A percentile compares a stretch with the other conserved stretches of the same genome.
phyloP scores from a whole-genome alignment of 2,329 filamentous ascomycete species.

The Hymenoscyphus repandus region DNA sequence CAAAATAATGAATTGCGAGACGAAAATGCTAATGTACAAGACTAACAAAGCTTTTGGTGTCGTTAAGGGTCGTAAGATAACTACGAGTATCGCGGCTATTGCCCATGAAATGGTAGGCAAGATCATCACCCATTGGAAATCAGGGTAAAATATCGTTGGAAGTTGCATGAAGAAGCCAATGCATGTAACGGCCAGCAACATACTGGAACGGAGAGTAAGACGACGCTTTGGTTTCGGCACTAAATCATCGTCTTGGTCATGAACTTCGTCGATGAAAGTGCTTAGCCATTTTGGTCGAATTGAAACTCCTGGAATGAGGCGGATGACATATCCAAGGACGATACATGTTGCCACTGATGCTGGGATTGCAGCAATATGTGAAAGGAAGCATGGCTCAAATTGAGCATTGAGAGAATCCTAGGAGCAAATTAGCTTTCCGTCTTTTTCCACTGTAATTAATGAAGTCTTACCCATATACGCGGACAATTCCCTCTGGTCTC shows the following conservation, averaged over 20 bases:
- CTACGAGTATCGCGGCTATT: slow-evolving; percentile 18
- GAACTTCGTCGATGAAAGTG: slow-evolving; percentile 44
- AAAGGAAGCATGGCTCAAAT: slow-evolving; percentile 25
- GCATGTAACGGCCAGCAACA: slow-evolving; percentile 35
- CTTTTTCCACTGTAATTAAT: neutral
- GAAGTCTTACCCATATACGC: neutral
- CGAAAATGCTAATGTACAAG: slow-evolving; percentile 19
- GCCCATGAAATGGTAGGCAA: slow-evolving; percentile 24
- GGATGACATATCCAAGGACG: slow-evolving; percentile 24
- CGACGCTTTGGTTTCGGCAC: slow-evolving; percentile 23
- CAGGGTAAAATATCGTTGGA: slow-evolving; percentile 30
- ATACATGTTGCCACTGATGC: slow-evolving; percentile 27
- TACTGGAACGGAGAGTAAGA: slow-evolving; percentile 29
- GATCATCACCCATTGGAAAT: slow-evolving; percentile 35
- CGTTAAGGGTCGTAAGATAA: slow-evolving; percentile 19
- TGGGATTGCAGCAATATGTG: slow-evolving; percentile 26
- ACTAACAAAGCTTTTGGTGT: slow-evolving; percentile 23
- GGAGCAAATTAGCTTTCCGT: too few species aligned
- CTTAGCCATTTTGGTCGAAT: slow-evolving; percentile 42
- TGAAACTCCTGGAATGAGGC: slow-evolving; percentile 26
- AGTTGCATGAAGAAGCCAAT: slow-evolving; percentile 33
- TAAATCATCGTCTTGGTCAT: slow-evolving; percentile 29
- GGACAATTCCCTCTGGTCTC: neutral
- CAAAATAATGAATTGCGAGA: slow-evolving; percentile 21
- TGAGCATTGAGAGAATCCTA: slow-evolving; percentile 28